Evolutionary conservation across 208 protist genomes (phyloP).

Genomic region (Entamoeba invadens): DNA sequence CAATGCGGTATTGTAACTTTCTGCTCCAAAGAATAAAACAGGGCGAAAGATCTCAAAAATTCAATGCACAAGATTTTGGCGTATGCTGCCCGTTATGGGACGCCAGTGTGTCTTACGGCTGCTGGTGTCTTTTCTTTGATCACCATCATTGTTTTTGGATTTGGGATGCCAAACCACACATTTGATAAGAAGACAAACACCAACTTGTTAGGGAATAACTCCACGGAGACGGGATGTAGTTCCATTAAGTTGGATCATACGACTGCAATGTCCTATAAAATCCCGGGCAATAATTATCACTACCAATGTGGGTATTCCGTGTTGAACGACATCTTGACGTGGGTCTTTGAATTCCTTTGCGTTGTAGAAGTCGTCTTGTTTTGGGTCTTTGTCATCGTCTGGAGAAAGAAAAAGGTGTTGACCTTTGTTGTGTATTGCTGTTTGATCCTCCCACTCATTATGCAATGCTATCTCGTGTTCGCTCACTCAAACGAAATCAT

Average conservation of each 20-base stretch:
- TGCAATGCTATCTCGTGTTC: neutral
- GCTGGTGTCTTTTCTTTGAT: neutral
- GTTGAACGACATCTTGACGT: neutral
- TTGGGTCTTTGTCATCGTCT: neutral
- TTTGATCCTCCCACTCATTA: neutral
- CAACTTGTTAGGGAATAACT: neutral
- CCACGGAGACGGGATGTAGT: neutral
- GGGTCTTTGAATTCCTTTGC: neutral
- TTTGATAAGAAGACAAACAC: neutral
- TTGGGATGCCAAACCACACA: neutral
- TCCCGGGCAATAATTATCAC: neutral
- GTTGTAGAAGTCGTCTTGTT: neutral
- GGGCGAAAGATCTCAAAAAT: too few relatives aligned
- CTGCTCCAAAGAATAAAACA: too few relatives aligned
- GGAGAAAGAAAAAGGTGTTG: neutral
- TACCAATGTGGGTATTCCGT: neutral
- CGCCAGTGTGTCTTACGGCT: neutral
- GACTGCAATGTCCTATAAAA: neutral
- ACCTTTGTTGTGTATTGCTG: neutral
- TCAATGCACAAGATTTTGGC: neutral
- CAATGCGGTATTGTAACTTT: too few relatives aligned
- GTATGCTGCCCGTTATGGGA: neutral
- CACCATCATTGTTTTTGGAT: neutral
- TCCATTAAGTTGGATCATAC: neutral
- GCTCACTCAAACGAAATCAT: neutral